Percentiles rank a stretch among this genome's conserved stretches.
These are phyloP conservation scores for Pseudozyma sp. DNA, from an alignment of 1,284 basidiomycete genomes.

Conservation along the genomic window DNA sequence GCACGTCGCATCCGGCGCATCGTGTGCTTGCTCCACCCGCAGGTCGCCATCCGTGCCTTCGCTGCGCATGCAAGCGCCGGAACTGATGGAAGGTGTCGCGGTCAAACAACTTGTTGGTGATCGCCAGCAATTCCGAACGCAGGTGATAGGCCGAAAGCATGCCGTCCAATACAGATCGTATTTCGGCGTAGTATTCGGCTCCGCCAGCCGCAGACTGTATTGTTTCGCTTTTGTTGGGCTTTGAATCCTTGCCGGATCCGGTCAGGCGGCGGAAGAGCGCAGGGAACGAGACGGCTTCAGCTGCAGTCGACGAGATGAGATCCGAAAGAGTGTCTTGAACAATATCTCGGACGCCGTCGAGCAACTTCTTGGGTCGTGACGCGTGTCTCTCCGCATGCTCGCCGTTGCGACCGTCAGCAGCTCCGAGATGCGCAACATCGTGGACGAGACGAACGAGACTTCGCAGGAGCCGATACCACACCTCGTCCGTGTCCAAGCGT, in stretches of 20 bases:
- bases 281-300: constrained; percentile 87
- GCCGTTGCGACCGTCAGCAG: not conserved
- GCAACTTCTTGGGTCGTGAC: constrained; percentile 11
- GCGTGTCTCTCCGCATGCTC: not conserved
- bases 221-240: constrained; percentile 10
- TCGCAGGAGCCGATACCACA: constrained; percentile 88
- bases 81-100: constrained; percentile 84
- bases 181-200: constrained; percentile 80
- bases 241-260: constrained; percentile 71
- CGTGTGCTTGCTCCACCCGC: constrained; percentile 12
- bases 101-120: constrained; percentile 85
- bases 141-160: constrained; percentile 94
- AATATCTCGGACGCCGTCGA: constrained; percentile 72
- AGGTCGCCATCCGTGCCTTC: constrained; percentile 69
- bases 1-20: constrained; percentile 27
- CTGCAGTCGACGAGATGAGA: constrained; percentile 84
- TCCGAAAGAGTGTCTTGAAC: constrained; percentile 87
- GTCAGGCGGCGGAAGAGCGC: constrained; percentile 85
- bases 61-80: constrained; percentile 70
- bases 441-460: constrained; percentile 85
- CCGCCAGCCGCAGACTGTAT: constrained; percentile 28
- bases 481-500: constrained; percentile 77
- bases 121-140: constrained; percentile 88
- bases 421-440: constrained; percentile 28
- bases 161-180: constrained; percentile 86